A percentile compares a stretch with the other conserved stretches of the same genome.
Conservation (phyloP, 192 early-diverging fungal genomes). For the Coemansia sp. region DNA sequence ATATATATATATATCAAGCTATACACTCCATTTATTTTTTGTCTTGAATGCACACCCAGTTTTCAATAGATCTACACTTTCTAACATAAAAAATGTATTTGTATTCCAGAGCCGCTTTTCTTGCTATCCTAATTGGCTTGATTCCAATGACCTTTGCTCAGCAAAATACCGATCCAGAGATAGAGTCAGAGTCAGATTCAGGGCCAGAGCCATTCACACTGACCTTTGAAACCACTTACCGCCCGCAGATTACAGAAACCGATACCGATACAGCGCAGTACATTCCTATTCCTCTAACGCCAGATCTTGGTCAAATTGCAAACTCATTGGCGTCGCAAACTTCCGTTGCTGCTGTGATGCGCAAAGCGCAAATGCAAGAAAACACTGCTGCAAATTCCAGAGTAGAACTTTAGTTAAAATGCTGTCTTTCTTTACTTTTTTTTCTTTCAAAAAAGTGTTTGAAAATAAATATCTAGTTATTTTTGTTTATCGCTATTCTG, state of each 20-base stretch:
- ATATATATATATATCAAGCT: too few species aligned
- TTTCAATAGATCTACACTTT: neutral
- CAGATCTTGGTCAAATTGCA: conserved; percentile 36
- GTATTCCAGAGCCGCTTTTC: neutral
- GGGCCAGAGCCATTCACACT: conserved; percentile 21
- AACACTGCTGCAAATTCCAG: conserved; percentile 7
- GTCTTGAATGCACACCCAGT: neutral
- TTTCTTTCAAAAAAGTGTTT: neutral
- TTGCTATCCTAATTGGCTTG: neutral
- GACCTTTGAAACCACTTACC: conserved; percentile 39
- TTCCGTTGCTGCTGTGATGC: conserved; percentile 35
- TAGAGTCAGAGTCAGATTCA: neutral
- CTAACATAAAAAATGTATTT: neutral
- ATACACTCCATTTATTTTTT: too few species aligned
- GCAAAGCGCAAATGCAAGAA: conserved; percentile 21
- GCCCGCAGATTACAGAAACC: conserved; percentile 26
- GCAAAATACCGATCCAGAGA: neutral
- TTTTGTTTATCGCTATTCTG: conserved; percentile 2
- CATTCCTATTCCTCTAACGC: conserved; percentile 45
- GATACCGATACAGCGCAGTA: conserved; percentile 13
- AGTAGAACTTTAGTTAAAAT: conserved; percentile 28
- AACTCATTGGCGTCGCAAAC: conserved; percentile 41
- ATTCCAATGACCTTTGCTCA: neutral
- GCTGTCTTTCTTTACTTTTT: neutral
- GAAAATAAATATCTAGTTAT: conserved; percentile 6